Conservation (phyloP, 2,329 filamentous ascomycete species). For the Xylaria sp. region DNA sequence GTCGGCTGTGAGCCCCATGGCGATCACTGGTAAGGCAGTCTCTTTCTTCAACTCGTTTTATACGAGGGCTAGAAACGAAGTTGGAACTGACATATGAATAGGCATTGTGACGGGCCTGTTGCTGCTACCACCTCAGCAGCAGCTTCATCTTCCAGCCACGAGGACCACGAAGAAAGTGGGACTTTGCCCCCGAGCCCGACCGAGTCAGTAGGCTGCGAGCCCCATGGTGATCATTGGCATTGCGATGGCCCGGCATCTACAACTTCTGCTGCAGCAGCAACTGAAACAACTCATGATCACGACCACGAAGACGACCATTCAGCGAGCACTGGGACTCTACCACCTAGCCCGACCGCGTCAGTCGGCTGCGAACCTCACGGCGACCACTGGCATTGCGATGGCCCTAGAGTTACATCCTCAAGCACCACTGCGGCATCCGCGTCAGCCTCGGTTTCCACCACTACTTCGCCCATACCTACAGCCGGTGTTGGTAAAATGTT, state of each 20-base stretch:
- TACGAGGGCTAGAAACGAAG: background rate
- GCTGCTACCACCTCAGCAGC: background rate
- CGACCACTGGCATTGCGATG: constrained; percentile 1
- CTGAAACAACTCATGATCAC: background rate
- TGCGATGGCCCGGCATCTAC: background rate
- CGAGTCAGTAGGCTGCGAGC: background rate
- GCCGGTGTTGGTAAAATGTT: background rate
- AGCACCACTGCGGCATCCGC: background rate
- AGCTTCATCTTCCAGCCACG: background rate
- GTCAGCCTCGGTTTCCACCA: background rate
- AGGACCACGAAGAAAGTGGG: background rate
- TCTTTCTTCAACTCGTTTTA: too few relatives aligned
- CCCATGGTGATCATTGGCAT: background rate
- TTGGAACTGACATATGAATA: background rate
- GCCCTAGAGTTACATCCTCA: background rate
- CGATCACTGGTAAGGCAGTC: background rate
- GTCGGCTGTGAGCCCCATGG: background rate
- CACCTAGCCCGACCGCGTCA: background rate
- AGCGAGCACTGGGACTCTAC: background rate
- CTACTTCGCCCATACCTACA: background rate
- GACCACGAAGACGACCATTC: background rate
- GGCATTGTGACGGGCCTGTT: background rate
- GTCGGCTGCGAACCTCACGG: background rate
- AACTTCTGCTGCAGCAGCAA: background rate
- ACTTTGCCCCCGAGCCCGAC: background rate